Evolutionary conservation across 225 moss, liverwort and hornwort genomes (phyloP), one percentile per base, ranked within the genome.

Genomic region (Polytrichum formosum): DNA sequence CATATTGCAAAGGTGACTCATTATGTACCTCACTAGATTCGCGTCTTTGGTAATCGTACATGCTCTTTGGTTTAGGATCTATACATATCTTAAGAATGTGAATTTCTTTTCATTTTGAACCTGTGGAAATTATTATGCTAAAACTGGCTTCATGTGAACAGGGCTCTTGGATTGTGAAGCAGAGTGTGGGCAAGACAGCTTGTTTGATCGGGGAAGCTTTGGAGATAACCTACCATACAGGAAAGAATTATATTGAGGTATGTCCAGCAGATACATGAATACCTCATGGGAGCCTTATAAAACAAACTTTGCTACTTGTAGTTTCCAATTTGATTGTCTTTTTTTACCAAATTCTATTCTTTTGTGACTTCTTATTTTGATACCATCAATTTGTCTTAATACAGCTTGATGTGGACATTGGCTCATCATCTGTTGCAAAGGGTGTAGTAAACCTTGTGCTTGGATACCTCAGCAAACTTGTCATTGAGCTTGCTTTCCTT

Each of bases 141-240:
- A 59, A 1, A 23, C 21, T 20, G 8, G 7, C 19, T 21, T 20
- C 58, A 37, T 10, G 46, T 46, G 46, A 20, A 58, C 31, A 88
- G 89, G 98, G 98, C 18, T 92, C 94, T 26, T 98, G 98, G 98
- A 98, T 98, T 78, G 98, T 98, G 68, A 98, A 98, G 76, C 98
- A 98, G 78, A 98, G 98, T 74, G 98, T 98, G 6, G 98, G 98
- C 77, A 98, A 98, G 87, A 94, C 98, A 37, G 98, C 98, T 19
- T 98, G 98, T 70, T 79, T 98, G 63, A 90, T 94, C 69, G 98
- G 98, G 28, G 91, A 98, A 74, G 98, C 98, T 18, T 75, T 98
- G 79, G 94, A 92, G 19, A 98, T 98, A 58, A 90, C 86, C 26
- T 98, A 98, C 70, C 87, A 94, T 73, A 91, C 83, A 5, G 94